A percentile compares a stretch with the other conserved stretches of the same genome.
Conservation (phyloP, 2,329 filamentous ascomycete species). For the Clonostachys rhizophaga region DNA sequence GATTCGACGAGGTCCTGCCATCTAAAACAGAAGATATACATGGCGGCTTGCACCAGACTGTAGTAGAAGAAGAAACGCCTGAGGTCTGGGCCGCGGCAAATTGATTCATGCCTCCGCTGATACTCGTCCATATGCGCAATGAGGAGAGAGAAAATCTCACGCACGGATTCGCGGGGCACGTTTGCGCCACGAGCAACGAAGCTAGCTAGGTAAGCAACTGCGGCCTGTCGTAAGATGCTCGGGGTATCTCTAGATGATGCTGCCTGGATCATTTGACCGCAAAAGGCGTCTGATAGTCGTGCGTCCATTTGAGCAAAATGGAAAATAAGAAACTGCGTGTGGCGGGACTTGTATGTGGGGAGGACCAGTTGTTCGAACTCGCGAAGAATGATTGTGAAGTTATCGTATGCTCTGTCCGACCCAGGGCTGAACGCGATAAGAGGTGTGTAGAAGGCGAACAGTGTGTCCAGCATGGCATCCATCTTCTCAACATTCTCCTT, state of each 20-base stretch:
- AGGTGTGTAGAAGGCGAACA: constrained; percentile 79
- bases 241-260: constrained; percentile 58
- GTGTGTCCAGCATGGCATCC: constrained; percentile 80
- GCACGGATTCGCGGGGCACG: constrained; percentile 71
- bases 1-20: constrained; percentile 83
- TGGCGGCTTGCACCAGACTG: constrained; percentile 77
- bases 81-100: constrained; percentile 80
- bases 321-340: constrained; percentile 94
- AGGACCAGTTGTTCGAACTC: constrained; percentile 88
- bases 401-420: constrained; percentile 63
- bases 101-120: constrained; percentile 65
- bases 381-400: constrained; percentile 73
- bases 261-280: constrained; percentile 59
- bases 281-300: constrained; percentile 75
- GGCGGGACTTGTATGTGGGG: constrained; percentile 84
- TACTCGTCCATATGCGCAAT: constrained; percentile 73
- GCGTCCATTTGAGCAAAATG: constrained; percentile 86
- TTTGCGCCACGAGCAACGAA: constrained; percentile 89
- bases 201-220: constrained; percentile 87
- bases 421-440: constrained; percentile 62
- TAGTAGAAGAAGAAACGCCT: constrained; percentile 83
- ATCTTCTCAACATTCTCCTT: constrained; percentile 86
- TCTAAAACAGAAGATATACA: constrained; percentile 97
- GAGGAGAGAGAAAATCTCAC: constrained; percentile 76
- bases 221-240: constrained; percentile 73